These are phyloP conservation scores for Leishmania tarentolae DNA, from an alignment of 208 protist genomes.

Conservation along the genomic window DNA sequence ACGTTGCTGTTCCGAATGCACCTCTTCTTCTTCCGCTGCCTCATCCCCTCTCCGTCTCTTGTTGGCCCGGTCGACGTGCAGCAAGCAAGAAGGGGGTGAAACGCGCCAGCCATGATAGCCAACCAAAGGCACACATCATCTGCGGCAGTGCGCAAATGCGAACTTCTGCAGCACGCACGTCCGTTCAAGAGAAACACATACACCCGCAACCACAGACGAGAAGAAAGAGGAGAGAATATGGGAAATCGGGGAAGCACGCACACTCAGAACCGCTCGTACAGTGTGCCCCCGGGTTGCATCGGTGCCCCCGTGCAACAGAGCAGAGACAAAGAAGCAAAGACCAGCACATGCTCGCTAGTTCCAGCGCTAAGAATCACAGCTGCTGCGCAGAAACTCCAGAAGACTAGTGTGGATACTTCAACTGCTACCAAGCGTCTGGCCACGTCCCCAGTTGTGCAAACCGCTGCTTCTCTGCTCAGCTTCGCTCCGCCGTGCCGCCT, in stretches of 20 bases:
- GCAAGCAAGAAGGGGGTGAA: background rate
- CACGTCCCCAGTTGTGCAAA: conserved; percentile 38
- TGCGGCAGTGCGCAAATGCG: background rate
- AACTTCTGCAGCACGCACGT: background rate
- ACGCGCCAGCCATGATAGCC: background rate
- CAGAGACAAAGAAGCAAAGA: background rate
- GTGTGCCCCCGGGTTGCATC: background rate
- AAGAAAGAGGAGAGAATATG: conserved; percentile 1
- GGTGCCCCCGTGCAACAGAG: background rate
- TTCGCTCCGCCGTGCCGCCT: conserved; percentile 16
- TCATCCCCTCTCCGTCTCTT: background rate
- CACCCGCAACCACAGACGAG: background rate
- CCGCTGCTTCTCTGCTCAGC: conserved; percentile 12
- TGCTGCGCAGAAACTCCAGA: too few species aligned
- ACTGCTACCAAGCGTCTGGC: conserved; percentile 29
- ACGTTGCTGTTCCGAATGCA: background rate
- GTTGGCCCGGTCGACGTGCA: background rate
- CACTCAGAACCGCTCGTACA: background rate
- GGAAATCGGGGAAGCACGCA: background rate
- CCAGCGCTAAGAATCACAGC: background rate
- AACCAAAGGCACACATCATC: background rate
- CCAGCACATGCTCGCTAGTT: background rate
- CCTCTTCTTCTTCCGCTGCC: background rate
- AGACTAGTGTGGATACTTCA: conserved; percentile 12
- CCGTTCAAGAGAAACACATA: conserved; percentile 6